Evolutionary conservation across 106 monocot genomes (phyloP).

Genomic region (Cymbidium sinense): DNA sequence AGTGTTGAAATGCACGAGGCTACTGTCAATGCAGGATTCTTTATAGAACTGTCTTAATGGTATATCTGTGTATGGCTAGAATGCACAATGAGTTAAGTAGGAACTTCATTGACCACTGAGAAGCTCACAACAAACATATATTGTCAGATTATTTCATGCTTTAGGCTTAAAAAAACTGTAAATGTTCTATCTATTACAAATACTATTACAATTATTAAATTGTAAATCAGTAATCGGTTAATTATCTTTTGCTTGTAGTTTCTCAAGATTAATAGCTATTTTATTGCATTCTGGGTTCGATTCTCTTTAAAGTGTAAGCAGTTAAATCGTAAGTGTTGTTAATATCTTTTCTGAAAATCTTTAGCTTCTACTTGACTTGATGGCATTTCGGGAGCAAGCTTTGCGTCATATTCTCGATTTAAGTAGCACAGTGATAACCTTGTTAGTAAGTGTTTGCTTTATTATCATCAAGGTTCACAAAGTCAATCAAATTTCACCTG

Average conservation of each 20-base stretch:
- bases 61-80: not conserved
- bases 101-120: not conserved
- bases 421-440: conserved; percentile 98
- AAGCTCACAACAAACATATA: not conserved
- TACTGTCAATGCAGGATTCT: not conserved
- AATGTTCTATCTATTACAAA: not conserved
- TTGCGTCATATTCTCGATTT: conserved; percentile 87
- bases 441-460: conserved; percentile 49
- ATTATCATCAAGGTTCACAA: not conserved
- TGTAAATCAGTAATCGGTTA: not conserved
- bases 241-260: not conserved
- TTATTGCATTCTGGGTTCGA: too few relatives aligned
- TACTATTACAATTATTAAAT: not conserved
- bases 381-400: conserved; percentile 98
- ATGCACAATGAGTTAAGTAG: not conserved
- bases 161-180: not conserved
- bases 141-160: not conserved
- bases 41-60: not conserved
- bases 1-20: not conserved
- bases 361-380: conserved; percentile 92
- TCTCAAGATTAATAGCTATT: not conserved
- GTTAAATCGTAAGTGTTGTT: not conserved
- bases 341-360: conserved; percentile 1
- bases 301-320: not conserved
- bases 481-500: not conserved